Base-by-base conservation (phyloP, 805 yeast genomes). In the Nakazawaea holstii region DNA sequence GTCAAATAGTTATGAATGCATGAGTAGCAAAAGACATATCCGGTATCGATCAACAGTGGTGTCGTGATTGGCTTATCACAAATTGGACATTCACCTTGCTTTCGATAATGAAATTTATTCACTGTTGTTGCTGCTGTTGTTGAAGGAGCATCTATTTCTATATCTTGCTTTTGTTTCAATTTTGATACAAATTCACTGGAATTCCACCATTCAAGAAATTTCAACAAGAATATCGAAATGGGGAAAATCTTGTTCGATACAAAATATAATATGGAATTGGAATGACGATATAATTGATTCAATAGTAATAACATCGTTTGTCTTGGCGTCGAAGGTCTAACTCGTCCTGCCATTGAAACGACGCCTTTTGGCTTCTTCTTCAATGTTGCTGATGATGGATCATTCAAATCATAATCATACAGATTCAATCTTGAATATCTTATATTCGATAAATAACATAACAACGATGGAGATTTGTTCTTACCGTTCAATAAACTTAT, bases 171-270 rank as follows among this genome's bases (percentile, higher is more conserved):
- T 48, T 75, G 76, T 24, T 78, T 72, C 50, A 84, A 58, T 58
- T 78, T 77, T 4, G 76, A 64, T 3, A 87, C 80, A 58, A 88
- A 77, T 50, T 85, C 88, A 13, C 90, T 80, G 26, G 86, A 77
- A 51, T 81, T 80, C 95, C 96, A 91, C 97, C 97, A 91, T 62
- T 91, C 97, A 32, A 89, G 70, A 55, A 91, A 87, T 65, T 89
- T 88, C 51, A 91, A 71, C 24, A 82, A 58, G 59, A 92, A 90
- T 44, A 91, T 84, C 2, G 95, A 87, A 0, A 84, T 73, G 0
- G 97, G 97, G 65, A 92, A 79, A 39, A 82, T 61, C 2, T 86
- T 67, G 45, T 60, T 60, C 1, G 67, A 43, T 3, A 39, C n/a
- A 9, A 43, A 33, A 15, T 39, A 42, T 8, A 38, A 6, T 41